Evolutionary conservation across 2,329 filamentous ascomycete genomes (phyloP), one percentile per base, ranked within the genome.

Genomic region (Alternaria panax): DNA sequence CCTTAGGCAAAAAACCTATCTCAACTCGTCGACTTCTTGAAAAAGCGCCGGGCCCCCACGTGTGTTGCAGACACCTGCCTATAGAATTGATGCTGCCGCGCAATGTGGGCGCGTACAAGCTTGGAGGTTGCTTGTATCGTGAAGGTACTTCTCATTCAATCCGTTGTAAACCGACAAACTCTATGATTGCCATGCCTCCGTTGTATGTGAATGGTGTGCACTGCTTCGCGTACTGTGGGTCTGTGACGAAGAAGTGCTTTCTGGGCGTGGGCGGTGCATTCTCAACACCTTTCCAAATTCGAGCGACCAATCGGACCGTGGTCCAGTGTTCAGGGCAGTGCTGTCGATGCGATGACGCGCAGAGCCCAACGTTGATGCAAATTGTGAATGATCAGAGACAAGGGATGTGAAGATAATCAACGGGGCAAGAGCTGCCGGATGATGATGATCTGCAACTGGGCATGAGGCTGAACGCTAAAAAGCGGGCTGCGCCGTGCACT

Each of bases 1-100:
- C 65, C 66, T 69, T 68, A 64, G 65, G 66, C 59, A 62, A 43
- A 66, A 65, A 59, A 55, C 43, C 34, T 69, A 67, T 65, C 50
- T 65, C 43, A 41, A 68, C 65, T 42, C 32, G 28, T 41, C 46
- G 20, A 43, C 40, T 32, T 34, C 24, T 27, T 65, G 57, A 47
- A 55, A 57, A 54, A 53, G 57, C 52, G 50, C 57, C 36, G 40
- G 18, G 12, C 40, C 48, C 57, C 54, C 55, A 48, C 53, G 59
- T 52, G 25, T 45, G 34, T 51, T 46, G 20, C 43, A 46, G 41
- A 55, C 34, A 53, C 42, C 24, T 56, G 41, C 42, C 30, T 18
- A 45, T 40, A 38, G 24, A 38, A 18, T 30, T 53, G 50, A 53
- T 53, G 54, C 32, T 34, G 30, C 45, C 45, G 18, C 32, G 25